Evolutionary conservation across 225 moss, liverwort and hornwort genomes (phyloP), one percentile per base, ranked within the genome.

Genomic region (Straminergon stramineum): DNA sequence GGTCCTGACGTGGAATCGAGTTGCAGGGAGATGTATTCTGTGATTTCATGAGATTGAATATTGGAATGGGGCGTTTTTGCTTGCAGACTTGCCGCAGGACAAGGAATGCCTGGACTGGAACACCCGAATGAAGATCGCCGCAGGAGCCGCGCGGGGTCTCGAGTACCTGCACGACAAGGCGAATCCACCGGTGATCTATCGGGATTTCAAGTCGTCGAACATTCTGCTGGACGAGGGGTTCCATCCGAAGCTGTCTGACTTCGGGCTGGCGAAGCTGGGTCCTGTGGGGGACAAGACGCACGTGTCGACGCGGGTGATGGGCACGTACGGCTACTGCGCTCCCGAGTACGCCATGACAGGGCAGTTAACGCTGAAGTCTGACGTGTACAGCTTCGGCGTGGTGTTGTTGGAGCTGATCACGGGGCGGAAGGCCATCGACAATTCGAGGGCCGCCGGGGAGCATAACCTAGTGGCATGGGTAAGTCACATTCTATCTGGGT

Each of bases 281-380:
- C 99, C 99, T 17, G 97, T 97, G 84, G 99, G 99, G 39, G 99
- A 99, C 88, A 97, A 99, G 92, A 99, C 99, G 76, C 99, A 99
- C 88, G 99, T 99, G 81, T 99, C 99, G 43, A 99, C 99, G 23
- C 95, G 99, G 48, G 99, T 99, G 85, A 99, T 99, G 97, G 99
- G 99, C 22, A 99, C 99, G 57, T 99, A 99, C 67, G 99, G 99
- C 48, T 99, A 99, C 84, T 99, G 99, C 93, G 99, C 97, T 84
- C 99, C 99, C 39, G 99, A 99, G 92, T 99, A 99, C 86, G 99
- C 99, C 31, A 99, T 99, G 99, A 99, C 99, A 85, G 99, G 99
- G 82, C 99, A 99, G 95, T 86, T 99, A 96, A 99, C 99, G 87
- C 93, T 99, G 89, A 99, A 99, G 97, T 99, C 99, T 61, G 99